These are phyloP conservation scores for Alternaria burnsii DNA, from an alignment of 2,329 filamentous ascomycete species.

Conservation along the genomic window DNA sequence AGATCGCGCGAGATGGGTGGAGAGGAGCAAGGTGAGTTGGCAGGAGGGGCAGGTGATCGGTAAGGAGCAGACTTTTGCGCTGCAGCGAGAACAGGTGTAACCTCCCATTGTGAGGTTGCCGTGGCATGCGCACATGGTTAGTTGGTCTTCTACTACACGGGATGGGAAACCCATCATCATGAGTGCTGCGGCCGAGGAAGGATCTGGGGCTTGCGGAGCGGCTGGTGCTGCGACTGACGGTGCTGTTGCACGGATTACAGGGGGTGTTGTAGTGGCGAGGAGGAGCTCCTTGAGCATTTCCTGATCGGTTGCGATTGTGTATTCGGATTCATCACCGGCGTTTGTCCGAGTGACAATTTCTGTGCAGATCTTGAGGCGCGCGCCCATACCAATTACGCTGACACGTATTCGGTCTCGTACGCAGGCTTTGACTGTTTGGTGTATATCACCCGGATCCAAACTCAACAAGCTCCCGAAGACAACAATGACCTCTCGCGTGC, in stretches of 20 bases:
- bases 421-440: constrained; percentile 83
- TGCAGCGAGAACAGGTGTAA: constrained; percentile 90
- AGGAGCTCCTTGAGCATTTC: constrained; percentile 89
- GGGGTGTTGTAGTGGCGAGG: constrained; percentile 87
- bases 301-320: constrained; percentile 86
- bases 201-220: constrained; percentile 46
- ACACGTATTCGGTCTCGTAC: constrained; percentile 86
- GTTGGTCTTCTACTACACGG: constrained; percentile 74
- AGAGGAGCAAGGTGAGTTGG: constrained; percentile 89
- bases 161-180: constrained; percentile 99
- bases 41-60: constrained; percentile 92
- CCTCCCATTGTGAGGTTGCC: constrained; percentile 82
- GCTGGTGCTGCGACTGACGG: constrained; percentile 38
- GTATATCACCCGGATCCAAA: constrained; percentile 93
- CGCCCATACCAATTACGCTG: constrained; percentile 87
- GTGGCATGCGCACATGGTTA: constrained; percentile 90
- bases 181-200: constrained; percentile 60
- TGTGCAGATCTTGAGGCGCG: constrained; percentile 89
- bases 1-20: constrained; percentile 64
- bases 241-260: constrained; percentile 72
- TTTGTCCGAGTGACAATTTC: constrained; percentile 92
- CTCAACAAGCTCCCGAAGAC: constrained; percentile 91
- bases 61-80: constrained; percentile 85
- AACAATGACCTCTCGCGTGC: constrained; percentile 90
- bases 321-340: constrained; percentile 75